Evolutionary conservation across 208 protist genomes (phyloP).

Genomic region (Tetramitus jugosus): DNA sequence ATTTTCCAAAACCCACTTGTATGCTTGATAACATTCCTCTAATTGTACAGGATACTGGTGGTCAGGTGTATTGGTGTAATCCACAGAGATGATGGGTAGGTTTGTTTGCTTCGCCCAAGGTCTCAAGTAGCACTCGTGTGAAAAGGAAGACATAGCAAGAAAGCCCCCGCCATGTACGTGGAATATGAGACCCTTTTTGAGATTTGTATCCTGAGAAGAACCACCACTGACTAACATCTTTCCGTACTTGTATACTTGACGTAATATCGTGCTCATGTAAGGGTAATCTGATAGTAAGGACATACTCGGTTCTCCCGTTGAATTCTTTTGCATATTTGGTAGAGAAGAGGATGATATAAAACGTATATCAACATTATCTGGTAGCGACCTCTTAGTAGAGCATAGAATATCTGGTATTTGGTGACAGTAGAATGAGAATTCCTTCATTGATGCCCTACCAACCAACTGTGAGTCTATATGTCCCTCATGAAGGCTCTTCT

Average conservation of each 20-base stretch:
- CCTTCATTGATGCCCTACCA: too few relatives aligned
- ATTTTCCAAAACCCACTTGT: slow-evolving; percentile 26
- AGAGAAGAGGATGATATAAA: neutral
- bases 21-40: slow-evolving; percentile 32
- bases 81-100: slow-evolving; percentile 23
- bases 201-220: neutral
- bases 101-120: slow-evolving; percentile 15
- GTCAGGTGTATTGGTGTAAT: slow-evolving; percentile 28
- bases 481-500: too few relatives aligned
- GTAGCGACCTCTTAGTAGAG: too few relatives aligned
- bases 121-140: slow-evolving; percentile 25
- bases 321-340: too few relatives aligned
- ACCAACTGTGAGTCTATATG: too few relatives aligned
- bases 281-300: neutral
- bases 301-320: neutral
- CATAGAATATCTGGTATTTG: too few relatives aligned
- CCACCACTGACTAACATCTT: too few relatives aligned
- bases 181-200: slow-evolving; percentile 18
- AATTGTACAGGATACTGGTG: slow-evolving; percentile 21
- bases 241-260: neutral
- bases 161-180: slow-evolving; percentile 34
- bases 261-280: neutral
- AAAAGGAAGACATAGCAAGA: slow-evolving; percentile 27
- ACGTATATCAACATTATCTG: neutral
- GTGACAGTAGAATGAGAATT: too few relatives aligned